Conservation (phyloP, 192 early-diverging fungal species). For the Linnemannia exigua region DNA sequence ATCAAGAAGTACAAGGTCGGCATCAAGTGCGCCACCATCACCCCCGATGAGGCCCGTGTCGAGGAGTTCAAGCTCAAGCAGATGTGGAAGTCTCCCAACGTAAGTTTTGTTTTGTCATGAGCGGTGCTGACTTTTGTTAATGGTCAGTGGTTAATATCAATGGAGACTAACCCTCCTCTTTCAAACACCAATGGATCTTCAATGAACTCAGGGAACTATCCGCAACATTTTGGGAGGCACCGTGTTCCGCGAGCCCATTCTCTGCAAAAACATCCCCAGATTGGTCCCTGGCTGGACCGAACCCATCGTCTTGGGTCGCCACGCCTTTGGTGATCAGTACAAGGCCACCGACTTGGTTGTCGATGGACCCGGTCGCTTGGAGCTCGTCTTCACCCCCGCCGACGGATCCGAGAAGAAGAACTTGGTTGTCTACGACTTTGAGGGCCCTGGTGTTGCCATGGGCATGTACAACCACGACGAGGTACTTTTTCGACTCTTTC, state of each 20-base stretch:
- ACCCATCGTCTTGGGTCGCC: conserved; percentile 95
- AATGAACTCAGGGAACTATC: conserved; percentile 77
- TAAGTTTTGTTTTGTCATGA: conserved; percentile 9
- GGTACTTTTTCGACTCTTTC: conserved; percentile 26
- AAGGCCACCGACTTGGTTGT: conserved; percentile 95
- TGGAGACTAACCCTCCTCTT: neutral
- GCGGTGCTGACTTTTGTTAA: neutral
- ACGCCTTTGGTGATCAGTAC: conserved; percentile 99
- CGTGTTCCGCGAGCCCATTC: conserved; percentile 97
- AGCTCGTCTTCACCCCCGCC: conserved; percentile 87
- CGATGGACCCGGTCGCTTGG: conserved; percentile 88
- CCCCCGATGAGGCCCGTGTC: conserved; percentile 94
- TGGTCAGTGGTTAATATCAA: neutral
- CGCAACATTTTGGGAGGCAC: conserved; percentile 96
- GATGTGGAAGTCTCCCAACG: conserved; percentile 98
- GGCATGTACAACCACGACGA: conserved; percentile 96
- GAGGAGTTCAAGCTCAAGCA: conserved; percentile 96
- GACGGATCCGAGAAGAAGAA: conserved; percentile 74
- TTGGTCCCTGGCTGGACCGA: conserved; percentile 94
- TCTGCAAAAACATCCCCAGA: conserved; percentile 92
- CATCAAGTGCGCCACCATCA: conserved; percentile 99
- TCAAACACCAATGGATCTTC: neutral
- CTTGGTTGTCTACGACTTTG: conserved; percentile 86
- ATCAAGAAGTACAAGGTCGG: conserved; percentile 97
- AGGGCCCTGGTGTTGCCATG: conserved; percentile 90